Base-by-base conservation (phyloP, 768 basidiomycete species). In the Phlegmacium glaucopus region DNA sequence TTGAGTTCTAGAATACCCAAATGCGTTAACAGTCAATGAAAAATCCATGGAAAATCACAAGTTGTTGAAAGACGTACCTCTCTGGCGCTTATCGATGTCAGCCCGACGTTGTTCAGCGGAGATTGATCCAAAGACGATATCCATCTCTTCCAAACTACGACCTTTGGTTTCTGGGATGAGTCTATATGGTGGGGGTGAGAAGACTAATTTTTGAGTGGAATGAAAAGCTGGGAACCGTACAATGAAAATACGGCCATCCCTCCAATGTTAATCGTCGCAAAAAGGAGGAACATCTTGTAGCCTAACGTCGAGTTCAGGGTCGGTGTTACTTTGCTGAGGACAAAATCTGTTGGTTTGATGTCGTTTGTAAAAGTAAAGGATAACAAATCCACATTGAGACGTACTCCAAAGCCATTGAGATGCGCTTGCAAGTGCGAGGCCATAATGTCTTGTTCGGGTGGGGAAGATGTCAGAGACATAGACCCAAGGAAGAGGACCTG, bases 401-500 rank as follows among this genome's bases (percentile, higher is more conserved):
- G 45, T 55, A 85, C 85, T 90, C 76, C 78, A 90, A 8, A 93
- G 65, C 90, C 90, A 92, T 47, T 93, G 91, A 3, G 87, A 81
- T 12, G 82, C 80, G 48, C 85, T 84, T 0, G 85, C 91, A 4
- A 81, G 66, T 0, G 87, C 77, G 16, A 93, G 69, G 30, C 91
- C 91, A 56, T 85, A 90, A 56, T 90, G 85, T 47, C 90, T 73
- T 12, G 90, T 90, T 36, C 89, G 72, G 11, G 87, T 93, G 6
- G 87, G 85, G 77, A 93, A 93, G 55, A 94, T 90, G 61, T 94
- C 91, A 5, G 87, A 73, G 36, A 84, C 85, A 54, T 85, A 86
- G 16, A 87, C 78, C 73, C 75, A 69, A 30, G 68, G 69, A 18
- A 76, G 57, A 10, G 74, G 75, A 18, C 73, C 71, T 74, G 22